phyloP scores from a whole-genome alignment of 495 filamentous ascomycete genomes.

The Parathielavia hyrcaniae region DNA sequence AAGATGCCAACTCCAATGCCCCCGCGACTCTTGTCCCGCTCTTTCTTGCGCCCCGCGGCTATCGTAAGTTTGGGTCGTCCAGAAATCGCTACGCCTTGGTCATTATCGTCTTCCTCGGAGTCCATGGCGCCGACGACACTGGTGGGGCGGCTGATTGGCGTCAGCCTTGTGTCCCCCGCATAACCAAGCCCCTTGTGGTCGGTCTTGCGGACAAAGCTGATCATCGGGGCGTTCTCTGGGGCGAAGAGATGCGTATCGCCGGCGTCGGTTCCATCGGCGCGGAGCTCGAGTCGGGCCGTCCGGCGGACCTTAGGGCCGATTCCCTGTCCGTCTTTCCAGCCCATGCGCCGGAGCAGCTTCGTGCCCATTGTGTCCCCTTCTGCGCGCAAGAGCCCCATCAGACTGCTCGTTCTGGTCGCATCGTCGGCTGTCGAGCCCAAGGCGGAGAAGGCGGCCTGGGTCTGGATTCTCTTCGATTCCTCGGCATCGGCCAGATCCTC shows the following conservation, averaged over 20 bases:
- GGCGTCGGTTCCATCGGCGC: constrained; percentile 38
- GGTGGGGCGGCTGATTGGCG: constrained; percentile 18
- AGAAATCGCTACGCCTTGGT: constrained; percentile 41
- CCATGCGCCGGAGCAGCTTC: constrained; percentile 86
- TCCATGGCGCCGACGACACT: constrained; percentile 19
- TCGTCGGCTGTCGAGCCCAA: constrained; percentile 64
- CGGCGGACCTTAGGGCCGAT: constrained; percentile 84
- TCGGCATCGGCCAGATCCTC: constrained; percentile 87
- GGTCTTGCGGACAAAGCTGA: constrained; percentile 67
- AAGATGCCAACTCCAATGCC: constrained; percentile 84
- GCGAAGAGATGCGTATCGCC: constrained; percentile 72
- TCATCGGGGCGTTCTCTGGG: constrained; percentile 74
- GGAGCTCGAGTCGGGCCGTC: constrained; percentile 59
- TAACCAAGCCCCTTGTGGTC: constrained; percentile 81
- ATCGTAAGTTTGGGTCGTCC: constrained; percentile 30
- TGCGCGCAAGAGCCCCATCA: constrained; percentile 69
- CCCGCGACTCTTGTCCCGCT: constrained; percentile 50
- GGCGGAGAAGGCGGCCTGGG: constrained; percentile 62
- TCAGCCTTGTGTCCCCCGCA: constrained; percentile 57
- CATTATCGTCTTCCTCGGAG: constrained; percentile 44
- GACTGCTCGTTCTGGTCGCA: constrained; percentile 43
- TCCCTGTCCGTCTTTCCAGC: constrained; percentile 91
- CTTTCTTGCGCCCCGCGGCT: constrained; percentile 31
- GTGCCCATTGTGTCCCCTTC: constrained; percentile 84
- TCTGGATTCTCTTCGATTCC: constrained; percentile 68